These are phyloP conservation scores for Dryadomyces sulphureus DNA, from an alignment of 2,329 filamentous ascomycete genomes.

Conservation along the genomic window DNA sequence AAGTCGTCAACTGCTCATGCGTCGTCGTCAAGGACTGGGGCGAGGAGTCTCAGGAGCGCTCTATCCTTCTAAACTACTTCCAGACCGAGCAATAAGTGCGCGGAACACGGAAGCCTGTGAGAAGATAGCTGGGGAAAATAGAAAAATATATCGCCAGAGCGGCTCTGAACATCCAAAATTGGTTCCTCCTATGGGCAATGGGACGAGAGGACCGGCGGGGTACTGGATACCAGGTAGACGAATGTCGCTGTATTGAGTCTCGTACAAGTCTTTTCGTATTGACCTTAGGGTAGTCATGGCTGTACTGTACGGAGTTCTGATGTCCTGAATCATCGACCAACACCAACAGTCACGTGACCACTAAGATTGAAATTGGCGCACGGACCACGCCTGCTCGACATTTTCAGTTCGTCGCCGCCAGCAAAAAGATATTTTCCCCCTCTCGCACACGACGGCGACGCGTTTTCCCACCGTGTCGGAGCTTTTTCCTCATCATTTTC, in stretches of 20 bases:
- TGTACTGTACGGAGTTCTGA: neutral
- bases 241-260: conserved; percentile 2
- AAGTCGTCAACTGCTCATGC: conserved; percentile 99
- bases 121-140: neutral
- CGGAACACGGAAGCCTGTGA: neutral
- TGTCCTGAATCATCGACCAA: neutral
- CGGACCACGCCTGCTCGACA: neutral
- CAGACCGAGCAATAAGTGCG: conserved; percentile 61
- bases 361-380: neutral
- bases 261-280: neutral
- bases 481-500: neutral
- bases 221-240: conserved; percentile 8
- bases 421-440: neutral
- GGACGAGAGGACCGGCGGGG: conserved; percentile 2
- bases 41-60: conserved; percentile 98
- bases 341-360: neutral
- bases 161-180: neutral
- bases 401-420: neutral
- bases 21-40: conserved; percentile 99
- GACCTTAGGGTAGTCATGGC: neutral
- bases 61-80: conserved; percentile 99
- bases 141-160: neutral
- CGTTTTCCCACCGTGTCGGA: neutral
- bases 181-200: neutral
- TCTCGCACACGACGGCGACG: conserved; percentile 1